Percentiles rank a stretch among this genome's conserved stretches.
Conservation (phyloP, 164 flowering plant species). For the Nymphaea colorata region DNA sequence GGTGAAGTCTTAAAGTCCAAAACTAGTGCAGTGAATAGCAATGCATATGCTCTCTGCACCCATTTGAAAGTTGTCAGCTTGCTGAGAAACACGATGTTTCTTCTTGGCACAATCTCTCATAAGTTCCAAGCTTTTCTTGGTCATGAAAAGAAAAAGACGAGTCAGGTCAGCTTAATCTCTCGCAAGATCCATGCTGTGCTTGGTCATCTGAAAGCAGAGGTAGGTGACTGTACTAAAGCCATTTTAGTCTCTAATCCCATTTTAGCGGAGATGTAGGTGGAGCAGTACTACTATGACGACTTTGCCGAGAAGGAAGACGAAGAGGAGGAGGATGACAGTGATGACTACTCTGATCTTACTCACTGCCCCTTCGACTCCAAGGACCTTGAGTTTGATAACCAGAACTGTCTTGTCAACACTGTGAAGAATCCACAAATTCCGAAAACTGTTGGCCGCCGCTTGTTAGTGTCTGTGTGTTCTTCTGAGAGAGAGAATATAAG, state of each 20-base stretch:
- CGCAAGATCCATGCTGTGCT: background rate
- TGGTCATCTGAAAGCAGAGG: background rate
- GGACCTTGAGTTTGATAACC: conserved; percentile 19
- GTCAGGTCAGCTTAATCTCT: background rate
- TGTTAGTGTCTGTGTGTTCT: too few relatives aligned
- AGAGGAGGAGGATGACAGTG: conserved; percentile 5
- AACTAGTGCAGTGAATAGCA: conserved; percentile 32
- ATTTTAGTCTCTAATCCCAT: conserved; percentile 17
- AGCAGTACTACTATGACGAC: conserved; percentile 4
- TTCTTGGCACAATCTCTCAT: conserved; percentile 36
- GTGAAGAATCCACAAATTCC: conserved; percentile 45
- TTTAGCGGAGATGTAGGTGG: conserved; percentile 1
- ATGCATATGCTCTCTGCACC: conserved; percentile 31
- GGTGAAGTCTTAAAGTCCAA: conserved; percentile 34
- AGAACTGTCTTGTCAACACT: conserved; percentile 44
- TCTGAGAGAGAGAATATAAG: too few relatives aligned
- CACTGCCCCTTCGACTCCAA: conserved; percentile 30
- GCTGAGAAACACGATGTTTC: conserved; percentile 33
- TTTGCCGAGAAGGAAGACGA: background rate
- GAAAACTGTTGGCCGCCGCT: too few relatives aligned
- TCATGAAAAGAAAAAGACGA: background rate
- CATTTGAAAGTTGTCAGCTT: conserved; percentile 35
- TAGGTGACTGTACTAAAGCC: conserved; percentile 9
- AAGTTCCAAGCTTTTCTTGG: conserved; percentile 21
- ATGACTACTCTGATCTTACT: conserved; percentile 34